Conservation (phyloP, 179 eudicot genomes). For the Silene coronaria region DNA sequence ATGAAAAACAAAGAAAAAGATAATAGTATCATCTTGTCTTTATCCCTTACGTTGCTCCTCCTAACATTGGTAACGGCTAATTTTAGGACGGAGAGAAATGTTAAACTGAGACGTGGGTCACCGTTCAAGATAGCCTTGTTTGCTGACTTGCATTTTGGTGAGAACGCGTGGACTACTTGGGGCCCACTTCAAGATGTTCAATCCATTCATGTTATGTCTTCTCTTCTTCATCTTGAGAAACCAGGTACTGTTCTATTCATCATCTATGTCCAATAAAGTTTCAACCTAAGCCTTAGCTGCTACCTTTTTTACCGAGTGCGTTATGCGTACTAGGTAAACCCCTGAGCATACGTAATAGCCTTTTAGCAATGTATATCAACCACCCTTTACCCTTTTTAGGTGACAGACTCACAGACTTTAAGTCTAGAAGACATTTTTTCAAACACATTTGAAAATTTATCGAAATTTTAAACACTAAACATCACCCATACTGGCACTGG, state of each 20-base stretch:
- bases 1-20: constrained; percentile 3
- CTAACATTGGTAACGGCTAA: constrained; percentile 21
- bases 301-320: too few species aligned
- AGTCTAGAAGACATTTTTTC: too few species aligned
- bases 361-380: too few species aligned
- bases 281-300: too few species aligned
- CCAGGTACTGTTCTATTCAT: constrained; percentile 65
- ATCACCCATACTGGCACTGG: too few species aligned
- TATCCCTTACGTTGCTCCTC: neutral
- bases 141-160: constrained; percentile 89
- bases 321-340: too few species aligned
- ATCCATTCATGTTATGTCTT: constrained; percentile 63
- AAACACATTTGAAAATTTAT: too few species aligned
- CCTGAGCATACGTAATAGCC: too few species aligned
- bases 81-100: constrained; percentile 24
- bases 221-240: constrained; percentile 53
- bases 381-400: too few species aligned
- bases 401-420: too few species aligned
- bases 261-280: too few species aligned
- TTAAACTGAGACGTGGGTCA: constrained; percentile 29
- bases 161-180: constrained; percentile 76
- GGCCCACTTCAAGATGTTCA: constrained; percentile 66
- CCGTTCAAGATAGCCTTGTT: constrained; percentile 64
- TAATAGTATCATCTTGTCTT: neutral
- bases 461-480: too few species aligned